Base-by-base conservation (phyloP, 2,329 filamentous ascomycete species). In the Scortechinia acanthostroma region DNA sequence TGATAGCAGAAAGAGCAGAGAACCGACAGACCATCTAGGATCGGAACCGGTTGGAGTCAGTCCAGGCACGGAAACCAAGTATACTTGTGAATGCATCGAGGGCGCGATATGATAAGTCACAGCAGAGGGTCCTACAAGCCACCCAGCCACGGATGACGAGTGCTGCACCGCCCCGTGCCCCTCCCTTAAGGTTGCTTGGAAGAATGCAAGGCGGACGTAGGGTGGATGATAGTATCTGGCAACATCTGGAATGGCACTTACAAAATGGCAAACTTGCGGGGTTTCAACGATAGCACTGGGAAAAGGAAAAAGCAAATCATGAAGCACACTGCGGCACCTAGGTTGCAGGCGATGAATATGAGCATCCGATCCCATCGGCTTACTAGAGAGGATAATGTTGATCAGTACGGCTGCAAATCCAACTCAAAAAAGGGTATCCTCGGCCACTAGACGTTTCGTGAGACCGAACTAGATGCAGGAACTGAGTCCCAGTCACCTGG, bases 311-410 rank as follows among this genome's bases (percentile, higher is more conserved):
- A 95, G 73, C 88, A 91, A 56, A 95, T 81, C 62, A 94, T 80
- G 72, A 98, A 97, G 72, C 94, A 91, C 53, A 87, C 88, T 52
- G 89, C 74, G 51, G 93, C 90, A 49, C 86, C 90, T 55, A 95
- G 66, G 66, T 95, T 95, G 71, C 91, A 94, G 59, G 84, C 89
- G 52, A 79, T 84, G 66, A 98, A 98, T 57, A 97, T 79, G 62
- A 98, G 75, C 60, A 97, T 71, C 47, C 91, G 87, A 69, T 98
- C 93, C 93, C 91, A 97, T 69, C 91, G 81, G 70, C 89, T 95
- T 71, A 98, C 93, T 97, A 67, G 59, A 57, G 57, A 52, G 10
- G n/a, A n/a, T n/a, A n/a, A n/a, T n/a, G n/a, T n/a, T n/a, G n/a
- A n/a, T n/a, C n/a, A n/a, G n/a, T n/a, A n/a, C n/a, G n/a, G n/a